A percentile compares a stretch with the other conserved stretches of the same genome.
phyloP scores from a whole-genome alignment of 345 rosid genomes.

The Hibiscus trionum region DNA sequence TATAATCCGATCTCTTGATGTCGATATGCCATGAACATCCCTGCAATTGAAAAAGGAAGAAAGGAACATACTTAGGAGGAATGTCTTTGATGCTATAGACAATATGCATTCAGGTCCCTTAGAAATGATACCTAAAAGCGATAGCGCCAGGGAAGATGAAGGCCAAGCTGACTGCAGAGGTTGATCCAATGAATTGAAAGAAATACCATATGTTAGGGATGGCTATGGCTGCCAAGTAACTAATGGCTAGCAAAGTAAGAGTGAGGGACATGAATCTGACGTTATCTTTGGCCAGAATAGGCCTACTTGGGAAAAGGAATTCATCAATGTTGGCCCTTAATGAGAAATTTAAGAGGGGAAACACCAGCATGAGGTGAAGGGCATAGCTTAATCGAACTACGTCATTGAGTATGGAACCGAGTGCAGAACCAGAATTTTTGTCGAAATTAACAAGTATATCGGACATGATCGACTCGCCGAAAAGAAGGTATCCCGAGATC shows the following conservation, averaged over 20 bases:
- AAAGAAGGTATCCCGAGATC: slow-evolving; percentile 72
- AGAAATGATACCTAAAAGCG: slow-evolving; percentile 46
- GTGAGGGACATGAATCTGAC: slow-evolving; percentile 55
- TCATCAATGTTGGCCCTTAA: slow-evolving; percentile 60
- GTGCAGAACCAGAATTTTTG: slow-evolving; percentile 37
- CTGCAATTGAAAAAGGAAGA: slow-evolving; percentile 14
- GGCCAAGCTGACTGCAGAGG: slow-evolving; percentile 70
- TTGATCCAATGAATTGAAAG: slow-evolving; percentile 86
- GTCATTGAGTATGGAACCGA: slow-evolving; percentile 52
- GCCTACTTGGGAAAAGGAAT: slow-evolving; percentile 46
- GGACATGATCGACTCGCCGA: slow-evolving; percentile 68
- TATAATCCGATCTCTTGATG: slow-evolving; percentile 30
- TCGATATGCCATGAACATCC: slow-evolving; percentile 35
- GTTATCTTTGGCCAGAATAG: slow-evolving; percentile 40
- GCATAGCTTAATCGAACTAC: slow-evolving; percentile 70
- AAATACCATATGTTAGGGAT: slow-evolving; percentile 80
- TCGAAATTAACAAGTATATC: slow-evolving; percentile 83
- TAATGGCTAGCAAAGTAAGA: slow-evolving; percentile 29
- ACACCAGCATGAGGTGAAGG: slow-evolving; percentile 77
- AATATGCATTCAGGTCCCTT: not conserved
- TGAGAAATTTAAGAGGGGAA: slow-evolving; percentile 80
- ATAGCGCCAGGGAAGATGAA: slow-evolving; percentile 83
- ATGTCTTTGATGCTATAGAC: not conserved
- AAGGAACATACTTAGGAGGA: not conserved
- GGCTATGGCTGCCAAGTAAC: slow-evolving; percentile 55